Percentiles rank a stretch among this genome's conserved stretches.
Evolutionary conservation across 1,139 yeast genomes (phyloP).

Genomic region (Wickerhamiella infanticola): DNA sequence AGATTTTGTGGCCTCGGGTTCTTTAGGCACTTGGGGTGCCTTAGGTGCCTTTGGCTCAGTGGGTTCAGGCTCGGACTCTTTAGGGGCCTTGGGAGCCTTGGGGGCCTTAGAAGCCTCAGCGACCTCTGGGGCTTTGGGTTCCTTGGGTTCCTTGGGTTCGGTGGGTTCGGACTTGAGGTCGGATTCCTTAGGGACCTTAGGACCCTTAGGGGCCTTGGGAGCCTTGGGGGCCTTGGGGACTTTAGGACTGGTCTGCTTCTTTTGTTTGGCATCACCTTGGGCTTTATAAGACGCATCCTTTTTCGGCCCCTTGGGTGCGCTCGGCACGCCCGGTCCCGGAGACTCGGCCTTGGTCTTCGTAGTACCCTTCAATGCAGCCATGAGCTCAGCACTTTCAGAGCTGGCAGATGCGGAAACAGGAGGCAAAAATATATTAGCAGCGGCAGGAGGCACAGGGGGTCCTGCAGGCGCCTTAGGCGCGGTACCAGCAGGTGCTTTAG

Average conservation of each 20-base stretch:
- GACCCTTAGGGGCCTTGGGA: background rate
- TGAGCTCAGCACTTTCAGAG: background rate
- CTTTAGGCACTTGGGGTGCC: background rate
- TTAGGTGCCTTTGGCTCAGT: background rate
- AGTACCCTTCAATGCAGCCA: background rate
- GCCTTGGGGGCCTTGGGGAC: too few species aligned
- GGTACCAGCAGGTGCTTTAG: background rate
- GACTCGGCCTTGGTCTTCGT: background rate
- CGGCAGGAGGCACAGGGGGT: background rate
- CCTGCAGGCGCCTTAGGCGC: background rate
- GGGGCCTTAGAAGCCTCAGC: background rate
- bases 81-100: background rate
- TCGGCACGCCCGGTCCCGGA: too few species aligned
- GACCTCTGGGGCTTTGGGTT: too few species aligned
- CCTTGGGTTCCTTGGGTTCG: background rate
- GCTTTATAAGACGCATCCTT: background rate
- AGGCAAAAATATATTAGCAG: background rate
- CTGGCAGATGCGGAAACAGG: background rate
- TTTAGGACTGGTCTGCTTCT: background rate
- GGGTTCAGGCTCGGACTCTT: constrained; percentile 1
- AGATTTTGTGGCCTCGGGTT: background rate
- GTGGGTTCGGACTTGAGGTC: background rate
- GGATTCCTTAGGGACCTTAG: background rate
- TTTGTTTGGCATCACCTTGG: background rate
- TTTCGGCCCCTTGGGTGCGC: background rate